Percentiles rank a stretch among this genome's conserved stretches.
These are phyloP conservation scores for Venturia effusa DNA, from an alignment of 2,329 filamentous ascomycete genomes.

Conservation along the genomic window DNA sequence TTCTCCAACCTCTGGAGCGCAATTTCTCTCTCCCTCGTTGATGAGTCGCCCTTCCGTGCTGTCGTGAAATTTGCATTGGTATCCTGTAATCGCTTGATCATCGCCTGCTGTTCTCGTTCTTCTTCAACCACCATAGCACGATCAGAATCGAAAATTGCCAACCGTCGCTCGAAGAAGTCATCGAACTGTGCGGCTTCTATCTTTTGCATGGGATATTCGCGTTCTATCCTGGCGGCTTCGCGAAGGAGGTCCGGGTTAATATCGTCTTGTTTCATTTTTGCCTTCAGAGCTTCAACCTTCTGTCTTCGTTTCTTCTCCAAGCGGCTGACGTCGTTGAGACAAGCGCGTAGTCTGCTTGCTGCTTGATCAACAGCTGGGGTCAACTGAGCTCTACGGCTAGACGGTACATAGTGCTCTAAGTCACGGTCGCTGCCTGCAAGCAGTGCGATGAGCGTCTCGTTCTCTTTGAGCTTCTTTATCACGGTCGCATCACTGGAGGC, in stretches of 20 bases:
- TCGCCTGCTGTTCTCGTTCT: slow-evolving; percentile 61
- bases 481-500: slow-evolving; percentile 59
- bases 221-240: slow-evolving; percentile 76
- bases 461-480: slow-evolving; percentile 65
- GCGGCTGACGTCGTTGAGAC: slow-evolving; percentile 73
- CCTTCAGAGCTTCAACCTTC: slow-evolving; percentile 66
- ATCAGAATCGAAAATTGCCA: slow-evolving; percentile 68
- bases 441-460: slow-evolving; percentile 63
- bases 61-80: slow-evolving; percentile 69
- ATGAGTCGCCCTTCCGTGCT: slow-evolving; percentile 57
- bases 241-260: slow-evolving; percentile 74
- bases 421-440: slow-evolving; percentile 70
- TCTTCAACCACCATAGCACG: slow-evolving; percentile 61
- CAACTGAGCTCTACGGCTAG: slow-evolving; percentile 66
- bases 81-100: slow-evolving; percentile 58
- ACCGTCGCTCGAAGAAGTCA: slow-evolving; percentile 71
- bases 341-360: slow-evolving; percentile 63
- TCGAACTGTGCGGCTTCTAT: slow-evolving; percentile 89
- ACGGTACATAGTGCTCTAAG: slow-evolving; percentile 81
- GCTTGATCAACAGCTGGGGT: slow-evolving; percentile 72
- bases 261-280: slow-evolving; percentile 77
- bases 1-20: slow-evolving; percentile 82
- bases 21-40: slow-evolving; percentile 65
- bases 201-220: slow-evolving; percentile 71
- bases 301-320: slow-evolving; percentile 71